These are phyloP conservation scores for Mallotus nudiflorus DNA, from an alignment of 345 rosid species.

Conservation along the genomic window DNA sequence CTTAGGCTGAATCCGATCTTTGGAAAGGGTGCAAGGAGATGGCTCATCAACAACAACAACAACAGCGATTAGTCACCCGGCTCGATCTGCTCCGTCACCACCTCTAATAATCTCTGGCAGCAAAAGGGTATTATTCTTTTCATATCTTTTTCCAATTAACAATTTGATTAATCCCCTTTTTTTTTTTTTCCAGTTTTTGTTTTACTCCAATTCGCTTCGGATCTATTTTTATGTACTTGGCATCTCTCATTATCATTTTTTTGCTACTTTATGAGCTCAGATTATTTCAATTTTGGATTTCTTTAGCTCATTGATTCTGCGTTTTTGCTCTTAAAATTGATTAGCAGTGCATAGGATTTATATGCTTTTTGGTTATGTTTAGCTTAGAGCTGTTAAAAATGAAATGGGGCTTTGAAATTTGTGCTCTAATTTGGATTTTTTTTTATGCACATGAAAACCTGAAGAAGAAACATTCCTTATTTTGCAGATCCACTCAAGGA, in stretches of 20 bases:
- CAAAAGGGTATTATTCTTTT: neutral
- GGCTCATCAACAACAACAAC: too few species aligned
- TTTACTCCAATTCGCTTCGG: neutral
- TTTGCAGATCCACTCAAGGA: too few species aligned
- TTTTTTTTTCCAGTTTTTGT: neutral
- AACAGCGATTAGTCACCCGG: constrained; percentile 7
- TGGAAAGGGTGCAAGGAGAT: too few species aligned
- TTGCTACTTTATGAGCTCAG: neutral
- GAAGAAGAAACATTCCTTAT: too few species aligned
- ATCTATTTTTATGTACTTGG: neutral
- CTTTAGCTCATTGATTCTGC: neutral
- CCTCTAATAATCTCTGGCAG: neutral
- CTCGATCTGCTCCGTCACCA: constrained; percentile 2
- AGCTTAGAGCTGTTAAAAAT: constrained; percentile 1
- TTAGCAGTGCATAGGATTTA: neutral
- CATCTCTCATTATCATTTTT: neutral
- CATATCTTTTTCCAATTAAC: neutral
- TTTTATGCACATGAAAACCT: neutral
- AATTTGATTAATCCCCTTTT: too few species aligned
- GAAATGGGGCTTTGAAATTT: neutral
- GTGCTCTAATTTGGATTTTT: neutral
- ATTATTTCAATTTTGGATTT: neutral
- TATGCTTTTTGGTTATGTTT: neutral
- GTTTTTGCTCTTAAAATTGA: neutral
- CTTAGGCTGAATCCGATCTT: too few species aligned